Conservation (phyloP, 495 filamentous ascomycete genomes). For the Geoglossum glabrum region DNA sequence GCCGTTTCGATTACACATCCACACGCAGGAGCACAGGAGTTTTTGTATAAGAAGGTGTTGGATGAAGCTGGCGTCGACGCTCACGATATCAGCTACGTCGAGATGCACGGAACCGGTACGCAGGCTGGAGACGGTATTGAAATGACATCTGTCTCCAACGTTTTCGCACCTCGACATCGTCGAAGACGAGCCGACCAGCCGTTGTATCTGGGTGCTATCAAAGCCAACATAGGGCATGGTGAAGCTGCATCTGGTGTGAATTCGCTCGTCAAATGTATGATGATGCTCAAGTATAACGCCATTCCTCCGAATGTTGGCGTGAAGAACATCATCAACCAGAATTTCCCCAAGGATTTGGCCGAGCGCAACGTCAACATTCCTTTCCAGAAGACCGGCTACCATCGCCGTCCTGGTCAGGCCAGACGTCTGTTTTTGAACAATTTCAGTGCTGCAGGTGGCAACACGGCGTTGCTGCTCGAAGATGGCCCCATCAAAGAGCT, state of each 20-base stretch:
- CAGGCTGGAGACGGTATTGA: slow-evolving; percentile 56
- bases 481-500: slow-evolving; percentile 24
- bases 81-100: slow-evolving; percentile 57
- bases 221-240: slow-evolving; percentile 78
- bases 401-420: not conserved
- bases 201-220: slow-evolving; percentile 65
- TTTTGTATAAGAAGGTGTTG: slow-evolving; percentile 47
- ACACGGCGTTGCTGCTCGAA: slow-evolving; percentile 42
- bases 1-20: slow-evolving; percentile 22
- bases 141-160: slow-evolving; percentile 55
- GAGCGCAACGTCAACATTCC: slow-evolving; percentile 21
- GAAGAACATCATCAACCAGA: slow-evolving; percentile 23
- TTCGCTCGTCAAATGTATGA: slow-evolving; percentile 60
- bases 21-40: slow-evolving; percentile 42
- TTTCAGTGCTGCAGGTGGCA: slow-evolving; percentile 49
- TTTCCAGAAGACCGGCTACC: slow-evolving; percentile 12
- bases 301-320: slow-evolving; percentile 45
- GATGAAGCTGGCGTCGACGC: slow-evolving; percentile 51
- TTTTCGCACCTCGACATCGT: slow-evolving; percentile 56
- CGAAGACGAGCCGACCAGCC: slow-evolving; percentile 45
- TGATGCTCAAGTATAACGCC: slow-evolving; percentile 69
- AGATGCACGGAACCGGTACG: slow-evolving; percentile 64
- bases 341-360: slow-evolving; percentile 13
- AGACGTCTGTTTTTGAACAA: slow-evolving; percentile 49
- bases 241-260: slow-evolving; percentile 77